Evolutionary conservation across 495 filamentous ascomycete species (phyloP).

Genomic region (Bombardia bombarda): DNA sequence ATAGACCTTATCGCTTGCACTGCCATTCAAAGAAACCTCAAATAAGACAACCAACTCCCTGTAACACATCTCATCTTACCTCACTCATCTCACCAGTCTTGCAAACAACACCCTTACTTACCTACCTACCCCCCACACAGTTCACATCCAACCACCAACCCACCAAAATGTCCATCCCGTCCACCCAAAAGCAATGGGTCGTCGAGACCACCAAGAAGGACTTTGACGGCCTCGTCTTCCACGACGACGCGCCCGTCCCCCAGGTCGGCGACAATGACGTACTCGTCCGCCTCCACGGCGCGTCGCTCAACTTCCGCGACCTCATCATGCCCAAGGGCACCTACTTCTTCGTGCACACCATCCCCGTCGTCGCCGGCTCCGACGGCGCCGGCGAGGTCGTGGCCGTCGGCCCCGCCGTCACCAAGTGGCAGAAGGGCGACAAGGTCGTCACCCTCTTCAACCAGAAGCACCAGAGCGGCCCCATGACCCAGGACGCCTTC

Average conservation of each 20-base stretch:
- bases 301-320: constrained; percentile 79
- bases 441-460: constrained; percentile 73
- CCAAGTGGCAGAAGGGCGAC: constrained; percentile 61
- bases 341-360: constrained; percentile 55
- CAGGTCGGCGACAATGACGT: constrained; percentile 61
- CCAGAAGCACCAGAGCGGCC: constrained; percentile 61
- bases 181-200: constrained; percentile 59
- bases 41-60: too few species aligned
- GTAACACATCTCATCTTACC: too few species aligned
- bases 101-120: too few species aligned
- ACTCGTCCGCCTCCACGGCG: constrained; percentile 66
- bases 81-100: too few species aligned
- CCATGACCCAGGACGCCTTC: constrained; percentile 33
- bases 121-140: too few species aligned
- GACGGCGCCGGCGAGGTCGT: constrained; percentile 72
- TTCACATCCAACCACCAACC: background rate
- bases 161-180: constrained; percentile 20
- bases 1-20: too few species aligned
- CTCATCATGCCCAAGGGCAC: constrained; percentile 66
- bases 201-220: constrained; percentile 45
- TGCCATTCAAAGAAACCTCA: too few species aligned
- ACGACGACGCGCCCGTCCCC: constrained; percentile 47
- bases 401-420: constrained; percentile 58
- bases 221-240: constrained; percentile 53
- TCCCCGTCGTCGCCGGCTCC: constrained; percentile 61